Evolutionary conservation across 495 filamentous ascomycete genomes (phyloP).

Genomic region (Xylaria nigripes): DNA sequence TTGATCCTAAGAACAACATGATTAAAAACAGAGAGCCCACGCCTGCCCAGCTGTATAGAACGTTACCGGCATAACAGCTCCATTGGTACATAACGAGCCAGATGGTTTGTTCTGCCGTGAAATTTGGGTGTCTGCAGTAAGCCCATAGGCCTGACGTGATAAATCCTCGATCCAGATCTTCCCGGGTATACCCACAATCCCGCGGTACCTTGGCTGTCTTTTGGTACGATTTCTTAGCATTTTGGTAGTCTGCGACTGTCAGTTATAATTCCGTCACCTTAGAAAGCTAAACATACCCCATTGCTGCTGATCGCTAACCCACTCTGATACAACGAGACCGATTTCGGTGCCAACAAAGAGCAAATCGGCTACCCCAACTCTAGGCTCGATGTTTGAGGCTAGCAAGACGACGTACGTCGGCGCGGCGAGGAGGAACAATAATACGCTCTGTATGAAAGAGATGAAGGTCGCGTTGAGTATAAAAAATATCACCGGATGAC

Average conservation of each 20-base stretch:
- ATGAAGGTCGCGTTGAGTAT: constrained; percentile 86
- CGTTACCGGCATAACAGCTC: constrained; percentile 64
- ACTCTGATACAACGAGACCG: constrained; percentile 63
- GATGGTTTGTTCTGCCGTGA: constrained; percentile 82
- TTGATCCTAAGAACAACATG: constrained; percentile 79
- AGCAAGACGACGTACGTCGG: constrained; percentile 77
- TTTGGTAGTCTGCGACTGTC: constrained; percentile 57
- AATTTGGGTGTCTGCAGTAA: constrained; percentile 87
- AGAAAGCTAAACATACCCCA: constrained; percentile 52
- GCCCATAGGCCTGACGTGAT: constrained; percentile 78
- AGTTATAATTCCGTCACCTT: background rate
- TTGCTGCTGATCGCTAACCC: constrained; percentile 85
- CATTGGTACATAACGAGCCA: constrained; percentile 86
- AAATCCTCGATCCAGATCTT: constrained; percentile 89
- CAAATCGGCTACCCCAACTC: constrained; percentile 51
- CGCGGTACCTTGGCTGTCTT: constrained; percentile 59
- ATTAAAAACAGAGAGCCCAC: constrained; percentile 63
- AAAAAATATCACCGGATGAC: constrained; percentile 54
- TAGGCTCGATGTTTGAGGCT: constrained; percentile 33
- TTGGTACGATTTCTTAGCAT: constrained; percentile 68
- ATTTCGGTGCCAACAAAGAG: constrained; percentile 60
- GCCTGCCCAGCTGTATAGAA: constrained; percentile 68
- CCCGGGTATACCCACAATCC: constrained; percentile 43
- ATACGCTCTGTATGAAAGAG: constrained; percentile 69
- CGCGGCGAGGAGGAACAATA: constrained; percentile 65